These are phyloP conservation scores for Calocybe indica DNA, from an alignment of 768 basidiomycete species.

Conservation along the genomic window DNA sequence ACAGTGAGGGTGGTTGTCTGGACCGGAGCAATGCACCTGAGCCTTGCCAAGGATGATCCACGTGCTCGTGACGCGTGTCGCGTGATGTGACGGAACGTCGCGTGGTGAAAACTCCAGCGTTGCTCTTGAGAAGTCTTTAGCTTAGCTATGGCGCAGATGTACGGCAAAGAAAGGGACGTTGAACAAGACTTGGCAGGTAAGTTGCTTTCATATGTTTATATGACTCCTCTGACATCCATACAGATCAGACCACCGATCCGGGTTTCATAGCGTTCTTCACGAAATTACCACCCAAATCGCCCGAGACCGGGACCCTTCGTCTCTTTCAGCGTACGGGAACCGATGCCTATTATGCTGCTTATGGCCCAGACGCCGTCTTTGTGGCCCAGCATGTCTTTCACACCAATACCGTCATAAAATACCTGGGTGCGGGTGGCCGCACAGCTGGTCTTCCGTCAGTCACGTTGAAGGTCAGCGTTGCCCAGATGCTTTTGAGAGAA, in stretches of 20 bases:
- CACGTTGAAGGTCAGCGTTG: conserved; percentile 67
- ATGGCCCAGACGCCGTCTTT: conserved; percentile 84
- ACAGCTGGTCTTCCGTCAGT: conserved; percentile 68
- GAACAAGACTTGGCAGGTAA: conserved; percentile 14
- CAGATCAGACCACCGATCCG: conserved; percentile 65
- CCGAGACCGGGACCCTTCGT: conserved; percentile 76
- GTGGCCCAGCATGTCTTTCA: conserved; percentile 79
- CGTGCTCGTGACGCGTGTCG: too few species aligned
- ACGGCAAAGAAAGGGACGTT: background rate
- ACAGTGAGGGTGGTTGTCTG: too few species aligned
- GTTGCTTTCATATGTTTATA: background rate
- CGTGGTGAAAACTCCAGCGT: too few species aligned
- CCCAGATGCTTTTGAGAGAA: conserved; percentile 79
- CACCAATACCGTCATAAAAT: conserved; percentile 91
- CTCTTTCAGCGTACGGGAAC: conserved; percentile 67
- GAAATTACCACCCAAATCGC: conserved; percentile 58
- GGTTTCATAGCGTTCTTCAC: conserved; percentile 73
- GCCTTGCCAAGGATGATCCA: too few species aligned
- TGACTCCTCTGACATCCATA: background rate
- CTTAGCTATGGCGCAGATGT: background rate
- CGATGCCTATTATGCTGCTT: conserved; percentile 79
- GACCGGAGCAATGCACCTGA: too few species aligned
- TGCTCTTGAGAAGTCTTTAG: too few species aligned
- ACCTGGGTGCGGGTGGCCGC: conserved; percentile 66
- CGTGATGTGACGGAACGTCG: too few species aligned